Evolutionary conservation across 768 basidiomycete genomes (phyloP), one percentile per base, ranked within the genome.

Genomic region (Amanita rubescens): DNA sequence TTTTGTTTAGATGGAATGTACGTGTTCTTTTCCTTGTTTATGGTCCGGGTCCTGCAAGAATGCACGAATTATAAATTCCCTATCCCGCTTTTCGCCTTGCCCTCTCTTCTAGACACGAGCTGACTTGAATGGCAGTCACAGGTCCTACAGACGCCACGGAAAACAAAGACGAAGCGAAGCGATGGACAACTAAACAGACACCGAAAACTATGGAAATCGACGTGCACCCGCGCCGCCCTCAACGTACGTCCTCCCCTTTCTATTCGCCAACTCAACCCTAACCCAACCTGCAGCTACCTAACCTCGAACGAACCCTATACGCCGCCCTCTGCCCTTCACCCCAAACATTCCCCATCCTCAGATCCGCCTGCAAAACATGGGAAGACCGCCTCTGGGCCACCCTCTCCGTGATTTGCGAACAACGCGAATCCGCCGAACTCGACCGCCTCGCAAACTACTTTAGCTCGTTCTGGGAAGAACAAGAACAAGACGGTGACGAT

Each of bases 301-400:
- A 81, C 12, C 74, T 83, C 35, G 93, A 97, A 65, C 85, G 93
- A n/a, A 77, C 84, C 1, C 72, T 98, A 0, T 94, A 93, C 59
- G 94, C 94, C 0, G 84, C 93, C 0, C 79, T 99, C 7, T 84
- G 76, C 24, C 94, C 84, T 30, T 86, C 76, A 11, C 79, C 75
- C 43, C 84, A 77, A 66, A 89, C 87, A 1, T 76, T 81, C 0
- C 70, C 67, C 19, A 67, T 85, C 30, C 78, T 92, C 32, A 83
- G 87, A 57, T 76, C 83, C 0, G 81, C 87, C 3, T 94, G 91
- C 62, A 71, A 84, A 32, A 87, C 89, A 19, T 98, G 95, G 94
- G 90, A 94, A 62, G 96, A 99, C 62, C 86, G 94, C 63, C 74
- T 98, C 0, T 99, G 96, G 96, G 91, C 90, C 0, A 85, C 90